Evolutionary conservation across 169 alveolate species (phyloP).

Genomic region (Babesia caballi): DNA sequence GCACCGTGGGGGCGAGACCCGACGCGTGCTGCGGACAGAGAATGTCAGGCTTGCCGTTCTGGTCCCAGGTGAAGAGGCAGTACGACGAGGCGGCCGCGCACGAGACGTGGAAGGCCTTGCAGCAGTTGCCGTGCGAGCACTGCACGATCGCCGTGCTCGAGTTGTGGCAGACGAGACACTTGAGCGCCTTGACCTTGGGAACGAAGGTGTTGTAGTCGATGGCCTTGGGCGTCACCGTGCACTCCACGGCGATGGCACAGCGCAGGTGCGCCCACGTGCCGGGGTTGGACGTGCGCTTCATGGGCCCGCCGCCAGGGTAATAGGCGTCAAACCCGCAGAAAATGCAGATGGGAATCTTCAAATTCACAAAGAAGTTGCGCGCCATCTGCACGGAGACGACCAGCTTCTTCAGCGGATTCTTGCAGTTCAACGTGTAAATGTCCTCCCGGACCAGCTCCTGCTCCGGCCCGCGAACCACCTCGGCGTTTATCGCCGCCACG

Average conservation of each 20-base stretch:
- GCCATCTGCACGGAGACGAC: constrained; percentile 22
- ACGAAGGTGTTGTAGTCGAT: constrained; percentile 50
- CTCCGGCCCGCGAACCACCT: constrained; percentile 5
- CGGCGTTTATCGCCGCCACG: background rate
- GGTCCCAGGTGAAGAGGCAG: constrained; percentile 72
- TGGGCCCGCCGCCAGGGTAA: constrained; percentile 79
- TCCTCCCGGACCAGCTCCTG: constrained; percentile 14
- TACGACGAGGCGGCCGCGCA: constrained; percentile 76
- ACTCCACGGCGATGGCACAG: constrained; percentile 72
- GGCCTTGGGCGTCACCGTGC: constrained; percentile 47
- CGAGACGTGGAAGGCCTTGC: constrained; percentile 75
- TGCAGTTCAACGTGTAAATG: constrained; percentile 27
- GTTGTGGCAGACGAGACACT: constrained; percentile 53
- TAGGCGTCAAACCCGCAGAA: constrained; percentile 76
- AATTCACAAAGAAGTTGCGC: constrained; percentile 21
- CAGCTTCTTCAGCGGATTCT: constrained; percentile 56
- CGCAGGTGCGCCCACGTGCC: constrained; percentile 79
- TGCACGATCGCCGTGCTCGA: constrained; percentile 68
- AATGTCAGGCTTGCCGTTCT: constrained; percentile 65
- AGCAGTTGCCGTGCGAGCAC: constrained; percentile 71
- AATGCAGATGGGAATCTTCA: constrained; percentile 70
- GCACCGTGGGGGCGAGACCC: constrained; percentile 76
- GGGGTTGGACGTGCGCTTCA: constrained; percentile 69
- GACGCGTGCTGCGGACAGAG: constrained; percentile 75
- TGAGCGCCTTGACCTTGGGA: constrained; percentile 70